Evolutionary conservation across 768 basidiomycete species (phyloP), one percentile per base, ranked within the genome.

Genomic region (Boletus reticulatus): DNA sequence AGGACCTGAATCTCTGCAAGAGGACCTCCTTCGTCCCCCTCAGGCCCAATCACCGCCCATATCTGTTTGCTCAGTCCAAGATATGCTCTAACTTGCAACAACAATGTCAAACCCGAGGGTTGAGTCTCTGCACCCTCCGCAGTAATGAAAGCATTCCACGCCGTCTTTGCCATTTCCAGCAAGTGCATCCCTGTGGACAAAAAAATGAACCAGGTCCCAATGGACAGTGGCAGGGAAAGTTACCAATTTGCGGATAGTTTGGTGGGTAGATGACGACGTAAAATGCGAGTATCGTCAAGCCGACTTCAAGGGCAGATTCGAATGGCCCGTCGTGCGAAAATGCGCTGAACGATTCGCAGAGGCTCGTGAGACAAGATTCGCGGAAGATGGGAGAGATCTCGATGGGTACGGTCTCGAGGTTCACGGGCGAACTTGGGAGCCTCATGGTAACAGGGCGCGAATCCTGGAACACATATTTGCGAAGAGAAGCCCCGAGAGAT

Each of bases 181-280:
- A 84, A 72, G 68, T 93, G 91, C 73, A 90, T 76, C 14, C 89
- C 90, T 93, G 37, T 36, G 3, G 16, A 57, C 34, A 17, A 20
- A 53, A 24, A 20, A 22, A 29, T n/a, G 41, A 50, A 32, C 19
- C 10, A 0, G 3, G 10, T 10, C 6, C 8, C 6, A 22, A 4
- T 5, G 16, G 3, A 24, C 27, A 42, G 29, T 10, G 1, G 11
- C 14, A 16, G 20, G 16, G 14, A 13, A 32, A 67, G 80, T 59
- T 51, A 89, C 91, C 91, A 24, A 85, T 89, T 60, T 91, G 88
- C n/a, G 90, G 91, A 68, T 90, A 91, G 63, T 87, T 86, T 3
- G 71, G 73, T 2, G 91, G 89, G 62, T 93, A 93, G 44, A 92
- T 75, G 50, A 88, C 64, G 12, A 79, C 63, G 67, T 92, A 93